Percentiles rank a stretch among this genome's conserved stretches.
Conservation (phyloP, 257 asterid genomes). For the Nicotiana paniculata region DNA sequence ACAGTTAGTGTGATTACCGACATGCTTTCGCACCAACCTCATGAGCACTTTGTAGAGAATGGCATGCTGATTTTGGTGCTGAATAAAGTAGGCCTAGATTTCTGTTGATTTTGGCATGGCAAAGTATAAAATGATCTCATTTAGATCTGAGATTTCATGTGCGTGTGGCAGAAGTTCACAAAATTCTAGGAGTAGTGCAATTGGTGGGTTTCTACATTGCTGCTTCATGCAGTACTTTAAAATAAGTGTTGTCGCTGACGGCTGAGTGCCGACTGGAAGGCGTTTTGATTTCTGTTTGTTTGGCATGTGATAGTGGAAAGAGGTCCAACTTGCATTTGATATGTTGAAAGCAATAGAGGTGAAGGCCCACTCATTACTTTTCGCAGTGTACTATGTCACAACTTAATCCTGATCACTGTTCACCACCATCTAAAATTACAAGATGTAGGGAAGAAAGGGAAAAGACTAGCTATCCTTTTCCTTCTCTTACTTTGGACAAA, state of each 20-base stretch:
- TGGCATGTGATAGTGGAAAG: constrained; percentile 2
- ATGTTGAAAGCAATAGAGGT: background rate
- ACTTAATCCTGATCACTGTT: background rate
- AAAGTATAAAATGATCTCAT: background rate
- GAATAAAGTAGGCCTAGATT: background rate
- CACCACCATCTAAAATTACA: background rate
- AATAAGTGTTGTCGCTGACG: background rate
- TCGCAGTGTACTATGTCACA: background rate
- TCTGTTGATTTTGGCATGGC: background rate
- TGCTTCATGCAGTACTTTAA: background rate
- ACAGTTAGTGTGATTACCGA: background rate
- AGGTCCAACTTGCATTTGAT: constrained; percentile 2
- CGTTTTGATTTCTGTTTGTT: background rate
- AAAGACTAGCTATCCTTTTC: constrained; percentile 2
- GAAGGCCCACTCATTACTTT: background rate
- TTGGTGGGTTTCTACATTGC: background rate
- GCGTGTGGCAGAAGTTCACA: background rate
- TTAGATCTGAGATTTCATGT: background rate
- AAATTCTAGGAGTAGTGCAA: background rate
- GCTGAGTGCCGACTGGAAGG: background rate
- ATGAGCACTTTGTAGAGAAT: background rate
- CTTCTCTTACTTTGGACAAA: background rate
- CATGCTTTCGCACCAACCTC: background rate
- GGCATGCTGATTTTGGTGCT: constrained; percentile 1
- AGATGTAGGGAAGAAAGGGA: background rate